Base-by-base conservation (phyloP, 2,329 filamentous ascomycete species). In the Aschersonia sp. region DNA sequence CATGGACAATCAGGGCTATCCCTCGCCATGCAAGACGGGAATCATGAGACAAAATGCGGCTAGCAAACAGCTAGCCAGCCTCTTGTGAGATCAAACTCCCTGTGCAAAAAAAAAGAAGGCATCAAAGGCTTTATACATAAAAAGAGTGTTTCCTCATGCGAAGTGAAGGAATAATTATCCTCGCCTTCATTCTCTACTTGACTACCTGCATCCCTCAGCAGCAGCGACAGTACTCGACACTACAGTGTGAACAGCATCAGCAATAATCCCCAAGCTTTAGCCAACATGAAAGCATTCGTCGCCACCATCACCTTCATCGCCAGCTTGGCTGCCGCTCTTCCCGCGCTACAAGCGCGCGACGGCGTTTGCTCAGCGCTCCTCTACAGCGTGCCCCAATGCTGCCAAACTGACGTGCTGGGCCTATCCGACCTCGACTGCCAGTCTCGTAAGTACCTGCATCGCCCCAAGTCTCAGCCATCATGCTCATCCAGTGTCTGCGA, bases 371-470 rank as follows among this genome's bases (percentile, higher is more conserved):
- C 49, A 28, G 4, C 1, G 1, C 6, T 42, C 1, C 31, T 54
- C 31, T 51, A 54, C 43, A 31, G 31, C 6, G 38, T 40, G 9
- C 43, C 52, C 3, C 49, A 43, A n/a, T 54, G 52, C 48, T 54
- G 52, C 29, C 42, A 5, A 30, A 0, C 2, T 40, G 32, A 53
- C 40, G 46, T 52, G 4, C 41, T 51, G 6, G 42, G 43, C 5
- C 5, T 51, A n/a, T 45, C 44, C 31, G 20, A 5, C 4, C 30
- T 53, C 20, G 46, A 51, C 38, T 53, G 52, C 47, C 12, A 40
- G 7, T 3, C 1, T 28, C 51, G 52, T 53, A 30, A 47, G 52
- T 51, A 9, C 6, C 10, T 20, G 20, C 20, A 20, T 20, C 20
- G 20, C 20, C 20, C 20, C 20, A 20, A 20, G 20, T 20, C 20